Evolutionary conservation across 371 early-diverging fungal genomes (phyloP).

Genomic region (Chytridium lagenaria): DNA sequence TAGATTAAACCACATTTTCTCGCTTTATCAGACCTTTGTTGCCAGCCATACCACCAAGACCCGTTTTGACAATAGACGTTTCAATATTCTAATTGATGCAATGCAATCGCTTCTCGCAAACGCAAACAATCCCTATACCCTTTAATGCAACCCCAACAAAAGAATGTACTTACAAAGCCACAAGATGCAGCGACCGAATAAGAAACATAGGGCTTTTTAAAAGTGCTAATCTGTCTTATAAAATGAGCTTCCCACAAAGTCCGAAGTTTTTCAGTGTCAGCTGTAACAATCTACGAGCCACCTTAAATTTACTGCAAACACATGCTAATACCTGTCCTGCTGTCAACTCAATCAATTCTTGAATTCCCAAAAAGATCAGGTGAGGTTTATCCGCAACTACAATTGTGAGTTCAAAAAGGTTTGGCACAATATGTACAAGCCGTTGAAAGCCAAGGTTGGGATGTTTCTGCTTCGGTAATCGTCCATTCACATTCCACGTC

Average conservation of each 20-base stretch:
- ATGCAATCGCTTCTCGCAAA: slow-evolving; percentile 75
- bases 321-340: slow-evolving; percentile 65
- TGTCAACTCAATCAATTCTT: slow-evolving; percentile 93
- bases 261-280: slow-evolving; percentile 69
- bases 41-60: slow-evolving; percentile 58
- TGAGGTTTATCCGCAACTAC: slow-evolving; percentile 71
- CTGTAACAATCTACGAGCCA: slow-evolving; percentile 59
- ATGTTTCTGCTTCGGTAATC: slow-evolving; percentile 65
- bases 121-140: slow-evolving; percentile 68
- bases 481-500: slow-evolving; percentile 93
- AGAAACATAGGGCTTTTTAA: slow-evolving; percentile 64
- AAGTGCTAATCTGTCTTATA: slow-evolving; percentile 29
- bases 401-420: not conserved
- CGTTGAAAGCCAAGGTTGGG: slow-evolving; percentile 70
- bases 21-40: slow-evolving; percentile 59
- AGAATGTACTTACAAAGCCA: slow-evolving; percentile 73
- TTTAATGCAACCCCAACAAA: too few species aligned
- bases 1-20: too few species aligned
- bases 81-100: slow-evolving; percentile 84
- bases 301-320: not conserved
- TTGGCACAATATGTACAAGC: slow-evolving; percentile 18
- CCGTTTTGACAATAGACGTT: slow-evolving; percentile 75
- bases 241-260: slow-evolving; percentile 50
- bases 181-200: slow-evolving; percentile 83
- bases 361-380: slow-evolving; percentile 86